A percentile compares a stretch with the other conserved stretches of the same genome.
phyloP scores from a whole-genome alignment of 2,329 filamentous ascomycete species.

The Lojkania enalia region DNA sequence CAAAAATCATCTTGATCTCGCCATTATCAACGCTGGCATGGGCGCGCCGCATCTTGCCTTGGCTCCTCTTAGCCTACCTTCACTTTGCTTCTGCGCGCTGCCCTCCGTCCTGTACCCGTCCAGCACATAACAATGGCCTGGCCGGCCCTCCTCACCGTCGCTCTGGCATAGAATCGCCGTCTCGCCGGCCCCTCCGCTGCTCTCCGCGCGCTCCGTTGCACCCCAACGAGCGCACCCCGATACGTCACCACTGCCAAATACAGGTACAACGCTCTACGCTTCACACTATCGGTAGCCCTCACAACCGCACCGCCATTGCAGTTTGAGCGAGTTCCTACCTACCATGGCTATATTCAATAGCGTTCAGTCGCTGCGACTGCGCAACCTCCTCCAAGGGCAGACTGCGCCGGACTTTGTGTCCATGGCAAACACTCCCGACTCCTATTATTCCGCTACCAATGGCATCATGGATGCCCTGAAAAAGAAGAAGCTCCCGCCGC shows the following conservation, averaged over 20 bases:
- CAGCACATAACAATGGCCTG: background rate
- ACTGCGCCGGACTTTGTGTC: slow-evolving; percentile 31
- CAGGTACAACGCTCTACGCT: slow-evolving; percentile 20
- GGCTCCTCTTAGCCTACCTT: too few relatives aligned
- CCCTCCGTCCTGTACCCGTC: too few relatives aligned
- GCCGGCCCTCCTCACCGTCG: background rate
- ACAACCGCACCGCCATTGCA: background rate
- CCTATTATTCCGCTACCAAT: slow-evolving; percentile 37
- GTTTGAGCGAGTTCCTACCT: slow-evolving; percentile 1
- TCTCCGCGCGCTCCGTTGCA: too few relatives aligned
- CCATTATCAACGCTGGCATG: too few relatives aligned
- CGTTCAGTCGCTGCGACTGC: slow-evolving; percentile 43
- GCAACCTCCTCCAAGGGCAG: slow-evolving; percentile 20
- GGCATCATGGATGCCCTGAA: slow-evolving; percentile 34
- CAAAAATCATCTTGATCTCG: too few relatives aligned
- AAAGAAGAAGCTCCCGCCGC: slow-evolving; percentile 35
- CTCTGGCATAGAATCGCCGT: slow-evolving; percentile 1
- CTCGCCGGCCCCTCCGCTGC: background rate
- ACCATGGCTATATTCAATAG: slow-evolving; percentile 38
- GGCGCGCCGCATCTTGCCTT: too few relatives aligned
- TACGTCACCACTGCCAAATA: too few relatives aligned
- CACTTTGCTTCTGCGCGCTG: too few relatives aligned
- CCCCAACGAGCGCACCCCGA: too few relatives aligned
- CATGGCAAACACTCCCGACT: slow-evolving; percentile 41
- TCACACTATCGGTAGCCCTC: slow-evolving; percentile 14